Conservation (phyloP, 768 basidiomycete genomes). For the Tulasnella sp. region DNA sequence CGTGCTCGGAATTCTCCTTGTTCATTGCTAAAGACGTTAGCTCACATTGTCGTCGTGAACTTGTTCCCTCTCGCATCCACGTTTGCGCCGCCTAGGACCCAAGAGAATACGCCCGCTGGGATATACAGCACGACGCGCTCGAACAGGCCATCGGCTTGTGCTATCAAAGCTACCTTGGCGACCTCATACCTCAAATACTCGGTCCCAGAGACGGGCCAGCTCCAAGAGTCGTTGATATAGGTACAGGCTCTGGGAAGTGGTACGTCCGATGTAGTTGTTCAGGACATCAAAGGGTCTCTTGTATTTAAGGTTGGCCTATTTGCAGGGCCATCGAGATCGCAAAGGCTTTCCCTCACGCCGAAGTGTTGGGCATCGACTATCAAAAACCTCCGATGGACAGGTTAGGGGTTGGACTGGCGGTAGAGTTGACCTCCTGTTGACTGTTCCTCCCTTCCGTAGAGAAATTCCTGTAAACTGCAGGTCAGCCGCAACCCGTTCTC, state of each 20-base stretch:
- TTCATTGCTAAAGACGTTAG: not conserved
- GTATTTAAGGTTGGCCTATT: not conserved
- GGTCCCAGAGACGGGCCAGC: not conserved
- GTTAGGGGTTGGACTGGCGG: not conserved
- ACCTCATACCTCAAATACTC: not conserved
- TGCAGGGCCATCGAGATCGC: conserved; percentile 24
- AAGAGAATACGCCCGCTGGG: not conserved
- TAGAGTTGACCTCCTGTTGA: not conserved
- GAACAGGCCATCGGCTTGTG: not conserved
- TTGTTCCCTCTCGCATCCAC: not conserved
- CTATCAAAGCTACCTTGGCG: not conserved
- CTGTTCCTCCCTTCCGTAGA: not conserved
- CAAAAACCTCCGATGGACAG: not conserved
- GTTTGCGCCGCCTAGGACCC: not conserved
- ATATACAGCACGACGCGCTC: not conserved
- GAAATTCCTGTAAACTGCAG: conserved; percentile 18
- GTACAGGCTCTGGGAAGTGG: conserved; percentile 3
- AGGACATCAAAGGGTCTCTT: not conserved
- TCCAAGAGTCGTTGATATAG: not conserved
- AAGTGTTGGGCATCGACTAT: conserved; percentile 15
- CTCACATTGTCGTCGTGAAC: not conserved
- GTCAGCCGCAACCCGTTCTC: not conserved
- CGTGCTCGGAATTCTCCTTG: not conserved
- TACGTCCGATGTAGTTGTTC: not conserved
- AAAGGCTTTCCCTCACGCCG: conserved; percentile 6